Evolutionary conservation across 768 basidiomycete genomes (phyloP).

Genomic region (Boletus sp.): DNA sequence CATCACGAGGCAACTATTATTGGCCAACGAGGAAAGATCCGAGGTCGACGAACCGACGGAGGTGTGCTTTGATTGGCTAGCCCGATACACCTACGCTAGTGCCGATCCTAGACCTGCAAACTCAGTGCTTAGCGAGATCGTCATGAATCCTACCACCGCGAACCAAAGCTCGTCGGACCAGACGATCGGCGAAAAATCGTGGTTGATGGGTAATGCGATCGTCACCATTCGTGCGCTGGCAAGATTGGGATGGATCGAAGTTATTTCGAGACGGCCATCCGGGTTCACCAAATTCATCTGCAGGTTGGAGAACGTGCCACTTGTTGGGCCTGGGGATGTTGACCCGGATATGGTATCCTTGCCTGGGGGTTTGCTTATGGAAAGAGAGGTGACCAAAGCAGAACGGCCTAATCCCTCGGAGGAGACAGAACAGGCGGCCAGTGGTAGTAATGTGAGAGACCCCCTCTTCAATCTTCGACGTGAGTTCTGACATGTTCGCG

Average conservation of each 20-base stretch:
- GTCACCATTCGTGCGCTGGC: conserved; percentile 75
- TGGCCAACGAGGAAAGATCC: conserved; percentile 74
- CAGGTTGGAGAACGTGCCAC: conserved; percentile 83
- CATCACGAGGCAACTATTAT: conserved; percentile 80
- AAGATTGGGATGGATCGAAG: conserved; percentile 84
- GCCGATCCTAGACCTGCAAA: conserved; percentile 87
- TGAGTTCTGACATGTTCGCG: conserved; percentile 4
- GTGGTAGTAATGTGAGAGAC: conserved; percentile 9
- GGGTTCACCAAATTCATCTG: conserved; percentile 85
- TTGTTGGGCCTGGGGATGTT: conserved; percentile 81
- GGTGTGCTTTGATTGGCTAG: conserved; percentile 97
- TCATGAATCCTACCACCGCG: conserved; percentile 54
- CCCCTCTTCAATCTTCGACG: background rate
- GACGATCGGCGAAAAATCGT: conserved; percentile 61
- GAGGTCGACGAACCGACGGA: conserved; percentile 87
- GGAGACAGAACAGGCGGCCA: conserved; percentile 5
- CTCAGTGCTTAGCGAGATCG: conserved; percentile 74
- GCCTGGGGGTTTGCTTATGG: conserved; percentile 71
- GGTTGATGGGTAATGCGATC: conserved; percentile 82
- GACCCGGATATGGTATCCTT: conserved; percentile 73
- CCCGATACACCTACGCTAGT: conserved; percentile 89
- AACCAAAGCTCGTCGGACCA: conserved; percentile 36
- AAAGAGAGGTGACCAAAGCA: conserved; percentile 44
- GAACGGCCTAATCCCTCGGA: conserved; percentile 28
- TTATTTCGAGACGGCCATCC: conserved; percentile 80